Evolutionary conservation across 2,329 filamentous ascomycete species (phyloP).

Genomic region (Ascocoryne sarcoides): DNA sequence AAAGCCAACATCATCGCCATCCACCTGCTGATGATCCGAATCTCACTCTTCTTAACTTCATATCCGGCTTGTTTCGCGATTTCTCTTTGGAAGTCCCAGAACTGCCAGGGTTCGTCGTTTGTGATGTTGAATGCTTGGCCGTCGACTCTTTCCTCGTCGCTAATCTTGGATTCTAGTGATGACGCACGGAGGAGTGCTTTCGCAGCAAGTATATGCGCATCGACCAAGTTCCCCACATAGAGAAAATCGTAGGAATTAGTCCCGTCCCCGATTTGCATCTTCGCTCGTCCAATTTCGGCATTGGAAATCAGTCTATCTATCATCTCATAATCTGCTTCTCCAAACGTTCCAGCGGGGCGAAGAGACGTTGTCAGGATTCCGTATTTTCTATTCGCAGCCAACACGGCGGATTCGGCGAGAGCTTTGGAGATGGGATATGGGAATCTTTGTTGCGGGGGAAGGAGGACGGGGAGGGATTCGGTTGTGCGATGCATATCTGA

Average conservation of each 20-base stretch:
- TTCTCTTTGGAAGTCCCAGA: slow-evolving; percentile 69
- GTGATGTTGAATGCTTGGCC: slow-evolving; percentile 83
- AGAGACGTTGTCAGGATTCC: slow-evolving; percentile 41
- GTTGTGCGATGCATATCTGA: slow-evolving; percentile 40
- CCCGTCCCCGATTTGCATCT: slow-evolving; percentile 42
- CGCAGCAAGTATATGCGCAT: slow-evolving; percentile 42
- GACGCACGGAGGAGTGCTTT: slow-evolving; percentile 29
- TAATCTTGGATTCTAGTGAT: not conserved
- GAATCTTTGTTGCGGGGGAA: slow-evolving; percentile 10
- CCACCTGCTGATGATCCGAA: slow-evolving; percentile 3
- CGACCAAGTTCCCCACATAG: slow-evolving; percentile 42
- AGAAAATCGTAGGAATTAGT: slow-evolving; percentile 46
- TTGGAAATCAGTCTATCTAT: slow-evolving; percentile 31
- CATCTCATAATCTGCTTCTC: slow-evolving; percentile 31
- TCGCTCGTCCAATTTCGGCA: slow-evolving; percentile 38
- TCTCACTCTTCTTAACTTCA: not conserved
- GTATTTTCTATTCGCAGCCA: slow-evolving; percentile 13
- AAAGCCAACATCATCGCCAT: not conserved
- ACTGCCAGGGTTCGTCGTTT: slow-evolving; percentile 77
- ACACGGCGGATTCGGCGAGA: slow-evolving; percentile 11
- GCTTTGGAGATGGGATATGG: slow-evolving; percentile 17
- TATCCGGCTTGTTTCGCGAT: slow-evolving; percentile 58
- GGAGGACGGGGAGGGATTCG: slow-evolving; percentile 20
- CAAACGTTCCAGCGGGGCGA: slow-evolving; percentile 42
- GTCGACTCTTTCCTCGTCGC: slow-evolving; percentile 40